Evolutionary conservation across 192 early-diverging fungal species (phyloP), one percentile per base, ranked within the genome.

Genomic region (Backusella morwellensis): DNA sequence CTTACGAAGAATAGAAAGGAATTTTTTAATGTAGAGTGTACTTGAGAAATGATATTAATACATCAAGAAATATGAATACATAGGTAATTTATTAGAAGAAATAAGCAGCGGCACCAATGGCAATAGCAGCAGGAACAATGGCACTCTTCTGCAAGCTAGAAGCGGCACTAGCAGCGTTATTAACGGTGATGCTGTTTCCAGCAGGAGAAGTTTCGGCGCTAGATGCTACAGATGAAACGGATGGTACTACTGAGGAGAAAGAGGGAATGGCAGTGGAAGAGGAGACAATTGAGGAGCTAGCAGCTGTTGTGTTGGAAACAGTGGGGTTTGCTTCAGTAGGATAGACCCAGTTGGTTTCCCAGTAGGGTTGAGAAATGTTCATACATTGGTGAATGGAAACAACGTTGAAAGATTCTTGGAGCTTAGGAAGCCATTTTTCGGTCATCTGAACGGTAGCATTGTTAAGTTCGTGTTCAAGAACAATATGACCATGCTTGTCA

Each of bases 391-490:
- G 73, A n/a, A 75, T 74, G 23, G 81, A 73, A 36, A 81, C 76
- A 19, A 83, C 82, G 17, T 81, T 71, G 77, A 83, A 85, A 15
- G 41, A 35, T 17, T 78, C 35, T 68, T 85, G 77, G 14, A 85
- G 50, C 19, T 56, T 73, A 42, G 85, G 83, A 17, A 88, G 77
- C 84, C 85, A 78, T 0, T 75, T 82, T 66, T 81, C 81, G 44
- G 87, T 78, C 80, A 88, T 50, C 5, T 15, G 34, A 42, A 84
- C 77, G 1, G 87, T 85, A 11, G 77, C 74, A 35, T 81, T 80
- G 32, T 76, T 85, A 54, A 85, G 50, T 72, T 86, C 83, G 70
- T 86, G 85, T 59, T 86, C 77, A 66, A 84, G 59, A 38, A 81
- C 78, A 35, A 84, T 75, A 34, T 75, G 78, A 32, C 78, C 78